Conservation (phyloP, 768 basidiomycete genomes). For the Xerocomus spinulosus region DNA sequence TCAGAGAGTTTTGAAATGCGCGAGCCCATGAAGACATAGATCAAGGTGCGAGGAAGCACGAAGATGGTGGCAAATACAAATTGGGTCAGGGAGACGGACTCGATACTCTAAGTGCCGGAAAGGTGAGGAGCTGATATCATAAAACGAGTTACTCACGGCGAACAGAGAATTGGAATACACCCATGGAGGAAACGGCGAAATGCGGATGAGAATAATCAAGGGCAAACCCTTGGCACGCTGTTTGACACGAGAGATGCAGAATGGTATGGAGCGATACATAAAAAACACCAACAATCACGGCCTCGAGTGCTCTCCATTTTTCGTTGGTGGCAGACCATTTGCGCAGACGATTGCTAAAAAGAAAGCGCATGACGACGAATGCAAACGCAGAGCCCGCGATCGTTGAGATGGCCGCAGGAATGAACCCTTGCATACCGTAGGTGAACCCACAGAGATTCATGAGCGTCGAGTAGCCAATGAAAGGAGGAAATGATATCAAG, state of each 20-base stretch:
- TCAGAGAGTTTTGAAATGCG: constrained; percentile 72
- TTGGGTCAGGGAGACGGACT: constrained; percentile 68
- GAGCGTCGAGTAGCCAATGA: constrained; percentile 28
- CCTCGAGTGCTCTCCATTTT: constrained; percentile 75
- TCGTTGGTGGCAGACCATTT: constrained; percentile 58
- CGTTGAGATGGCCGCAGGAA: constrained; percentile 57
- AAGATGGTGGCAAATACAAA: constrained; percentile 71
- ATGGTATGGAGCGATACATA: background rate
- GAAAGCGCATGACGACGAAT: constrained; percentile 56
- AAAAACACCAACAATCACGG: constrained; percentile 54
- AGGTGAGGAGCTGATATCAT: constrained; percentile 5
- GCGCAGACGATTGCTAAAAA: constrained; percentile 53
- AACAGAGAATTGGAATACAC: constrained; percentile 81
- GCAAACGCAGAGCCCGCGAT: constrained; percentile 58
- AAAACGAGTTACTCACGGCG: constrained; percentile 46
- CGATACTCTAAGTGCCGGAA: constrained; percentile 52
- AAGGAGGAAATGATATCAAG: constrained; percentile 30
- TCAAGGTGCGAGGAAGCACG: constrained; percentile 63
- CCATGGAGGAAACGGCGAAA: constrained; percentile 85
- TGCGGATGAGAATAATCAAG: constrained; percentile 75
- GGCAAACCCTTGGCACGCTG: constrained; percentile 73
- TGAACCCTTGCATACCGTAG: constrained; percentile 75
- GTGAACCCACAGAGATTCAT: constrained; percentile 75
- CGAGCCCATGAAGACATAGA: constrained; percentile 77
- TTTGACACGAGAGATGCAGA: constrained; percentile 3